phyloP scores from a whole-genome alignment of 352 stramenopile species.

The Phytophthora ohioensis region DNA sequence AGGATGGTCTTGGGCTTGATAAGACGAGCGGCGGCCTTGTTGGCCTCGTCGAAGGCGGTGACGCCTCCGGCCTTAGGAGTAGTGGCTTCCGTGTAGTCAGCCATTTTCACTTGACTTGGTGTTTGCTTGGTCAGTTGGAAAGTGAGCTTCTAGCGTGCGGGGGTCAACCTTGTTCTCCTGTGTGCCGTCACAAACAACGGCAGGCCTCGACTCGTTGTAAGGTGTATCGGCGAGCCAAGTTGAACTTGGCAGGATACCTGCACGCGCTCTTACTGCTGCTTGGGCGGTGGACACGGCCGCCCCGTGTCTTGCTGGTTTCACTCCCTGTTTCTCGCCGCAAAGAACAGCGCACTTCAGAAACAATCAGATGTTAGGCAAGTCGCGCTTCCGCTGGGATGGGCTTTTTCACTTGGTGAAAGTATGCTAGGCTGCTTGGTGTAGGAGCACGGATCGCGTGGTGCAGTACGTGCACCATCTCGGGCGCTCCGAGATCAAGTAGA shows the following conservation, averaged over 20 bases:
- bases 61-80: constrained; percentile 18
- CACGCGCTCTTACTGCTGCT: constrained; percentile 14
- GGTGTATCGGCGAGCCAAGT: constrained; percentile 24
- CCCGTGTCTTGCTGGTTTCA: constrained; percentile 9
- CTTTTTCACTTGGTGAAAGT: constrained; percentile 14
- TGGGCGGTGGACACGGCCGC: constrained; percentile 4
- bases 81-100: constrained; percentile 25
- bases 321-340: constrained; percentile 1
- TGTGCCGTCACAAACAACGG: constrained; percentile 6
- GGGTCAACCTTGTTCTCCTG: neutral
- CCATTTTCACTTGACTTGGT: constrained; percentile 25
- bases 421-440: constrained; percentile 18
- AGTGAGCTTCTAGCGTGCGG: constrained; percentile 1
- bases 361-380: constrained; percentile 20
- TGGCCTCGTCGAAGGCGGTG: constrained; percentile 37
- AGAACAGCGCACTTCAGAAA: constrained; percentile 23
- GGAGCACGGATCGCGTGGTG: constrained; percentile 1
- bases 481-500: constrained; percentile 26
- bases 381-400: constrained; percentile 15
- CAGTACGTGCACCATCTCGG: constrained; percentile 11
- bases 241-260: constrained; percentile 26
- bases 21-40: constrained; percentile 36
- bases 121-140: constrained; percentile 26
- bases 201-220: constrained; percentile 12
- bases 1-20: constrained; percentile 36